phyloP scores from a whole-genome alignment of 2,329 filamentous ascomycete genomes.

The Capronia coronata region DNA sequence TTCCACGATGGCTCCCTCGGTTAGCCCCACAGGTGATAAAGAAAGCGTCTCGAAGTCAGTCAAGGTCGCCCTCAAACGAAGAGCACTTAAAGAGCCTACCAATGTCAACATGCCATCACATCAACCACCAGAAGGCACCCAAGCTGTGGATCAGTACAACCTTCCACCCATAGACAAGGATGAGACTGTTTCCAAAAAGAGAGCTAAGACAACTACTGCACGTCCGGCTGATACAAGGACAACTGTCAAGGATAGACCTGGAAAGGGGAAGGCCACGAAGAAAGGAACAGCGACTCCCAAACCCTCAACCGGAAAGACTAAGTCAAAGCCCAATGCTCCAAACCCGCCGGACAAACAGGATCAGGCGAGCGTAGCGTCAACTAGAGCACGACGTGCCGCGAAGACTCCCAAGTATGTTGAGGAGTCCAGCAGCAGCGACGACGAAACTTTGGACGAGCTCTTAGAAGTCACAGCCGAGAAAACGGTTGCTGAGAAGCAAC shows the following conservation, averaged over 20 bases:
- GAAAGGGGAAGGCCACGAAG: not conserved
- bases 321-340: not conserved
- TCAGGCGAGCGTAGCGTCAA: constrained; percentile 12
- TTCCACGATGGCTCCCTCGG: not conserved
- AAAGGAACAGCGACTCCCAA: constrained; percentile 2
- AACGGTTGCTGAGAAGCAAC: not conserved
- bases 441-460: not conserved
- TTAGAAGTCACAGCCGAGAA: not conserved
- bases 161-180: constrained; percentile 10
- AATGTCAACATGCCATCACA: not conserved
- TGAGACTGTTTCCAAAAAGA: constrained; percentile 5
- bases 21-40: not conserved
- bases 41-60: not conserved
- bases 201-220: constrained; percentile 13
- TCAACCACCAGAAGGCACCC: not conserved
- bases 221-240: too few relatives aligned
- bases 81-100: constrained; percentile 1
- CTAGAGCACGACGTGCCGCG: constrained; percentile 8
- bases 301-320: not conserved
- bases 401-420: constrained; percentile 15
- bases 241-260: too few relatives aligned
- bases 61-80: constrained; percentile 14
- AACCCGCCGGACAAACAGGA: not conserved
- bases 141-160: constrained; percentile 10
- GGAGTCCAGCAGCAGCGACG: constrained; percentile 3